These are phyloP conservation scores for Phlebiopsis gigantea DNA, from an alignment of 768 basidiomycete species.

Conservation along the genomic window DNA sequence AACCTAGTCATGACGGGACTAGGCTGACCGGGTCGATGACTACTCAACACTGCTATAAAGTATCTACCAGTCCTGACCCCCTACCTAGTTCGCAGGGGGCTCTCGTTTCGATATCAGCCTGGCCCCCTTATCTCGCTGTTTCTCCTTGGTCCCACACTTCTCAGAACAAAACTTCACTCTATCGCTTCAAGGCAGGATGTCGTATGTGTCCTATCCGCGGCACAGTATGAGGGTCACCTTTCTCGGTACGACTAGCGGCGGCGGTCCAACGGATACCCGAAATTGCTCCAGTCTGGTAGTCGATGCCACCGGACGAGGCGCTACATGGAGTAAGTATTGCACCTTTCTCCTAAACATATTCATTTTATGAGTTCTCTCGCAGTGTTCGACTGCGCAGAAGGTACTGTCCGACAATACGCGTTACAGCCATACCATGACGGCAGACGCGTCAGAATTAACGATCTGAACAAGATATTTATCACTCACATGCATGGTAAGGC, in stretches of 20 bases:
- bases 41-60: no score
- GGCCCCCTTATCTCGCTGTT: no score
- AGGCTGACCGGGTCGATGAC: no score
- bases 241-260: constrained; percentile 72
- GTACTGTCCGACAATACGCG: constrained; percentile 65
- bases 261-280: constrained; percentile 67
- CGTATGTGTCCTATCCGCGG: background rate
- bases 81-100: no score
- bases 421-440: constrained; percentile 38
- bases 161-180: no score
- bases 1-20: no score
- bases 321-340: constrained; percentile 65
- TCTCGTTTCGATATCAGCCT: no score
- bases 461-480: constrained; percentile 67
- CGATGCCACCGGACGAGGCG: constrained; percentile 46
- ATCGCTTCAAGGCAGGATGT: background rate
- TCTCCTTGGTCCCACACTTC: no score
- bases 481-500: constrained; percentile 83
- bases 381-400: constrained; percentile 87
- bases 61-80: no score
- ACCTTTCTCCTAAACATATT: background rate
- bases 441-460: constrained; percentile 34
- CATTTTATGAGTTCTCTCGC: background rate
- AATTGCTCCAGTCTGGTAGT: constrained; percentile 74
- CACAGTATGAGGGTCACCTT: constrained; percentile 57